Evolutionary conservation across 768 basidiomycete genomes (phyloP).

Genomic region (Macrolepiota dolichaula): DNA sequence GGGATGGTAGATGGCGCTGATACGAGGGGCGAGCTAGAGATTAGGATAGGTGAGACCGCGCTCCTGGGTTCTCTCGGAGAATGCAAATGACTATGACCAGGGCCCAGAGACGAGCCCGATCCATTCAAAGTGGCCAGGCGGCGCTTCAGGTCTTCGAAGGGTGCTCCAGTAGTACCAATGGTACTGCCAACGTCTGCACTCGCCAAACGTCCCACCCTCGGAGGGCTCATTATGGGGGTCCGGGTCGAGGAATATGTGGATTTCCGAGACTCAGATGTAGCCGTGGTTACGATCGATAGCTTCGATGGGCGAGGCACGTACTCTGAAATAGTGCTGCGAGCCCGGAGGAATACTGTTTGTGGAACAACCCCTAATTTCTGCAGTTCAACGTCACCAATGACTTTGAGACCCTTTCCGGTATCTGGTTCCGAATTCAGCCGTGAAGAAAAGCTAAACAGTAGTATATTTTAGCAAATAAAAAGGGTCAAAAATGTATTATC

Average conservation of each 20-base stretch:
- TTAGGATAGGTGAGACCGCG: slow-evolving; percentile 7
- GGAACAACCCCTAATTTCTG: slow-evolving; percentile 88
- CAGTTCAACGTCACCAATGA: slow-evolving; percentile 68
- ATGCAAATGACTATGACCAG: slow-evolving; percentile 23
- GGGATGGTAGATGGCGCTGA: slow-evolving; percentile 34
- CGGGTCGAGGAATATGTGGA: slow-evolving; percentile 19
- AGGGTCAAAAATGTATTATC: slow-evolving; percentile 1
- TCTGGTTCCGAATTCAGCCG: slow-evolving; percentile 63
- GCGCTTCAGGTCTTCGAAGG: slow-evolving; percentile 77
- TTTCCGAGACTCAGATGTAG: slow-evolving; percentile 7
- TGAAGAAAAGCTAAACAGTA: slow-evolving; percentile 54
- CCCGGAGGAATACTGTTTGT: slow-evolving; percentile 84
- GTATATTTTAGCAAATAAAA: neutral
- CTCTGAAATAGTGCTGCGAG: slow-evolving; percentile 38
- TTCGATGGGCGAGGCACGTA: slow-evolving; percentile 28
- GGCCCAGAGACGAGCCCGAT: slow-evolving; percentile 61
- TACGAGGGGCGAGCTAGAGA: slow-evolving; percentile 32
- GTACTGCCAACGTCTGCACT: slow-evolving; percentile 35
- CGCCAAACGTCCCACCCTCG: slow-evolving; percentile 41
- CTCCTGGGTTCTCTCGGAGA: slow-evolving; percentile 12
- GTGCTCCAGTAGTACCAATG: slow-evolving; percentile 42
- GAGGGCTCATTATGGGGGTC: slow-evolving; percentile 48
- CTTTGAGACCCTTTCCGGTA: slow-evolving; percentile 58
- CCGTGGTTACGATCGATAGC: slow-evolving; percentile 29
- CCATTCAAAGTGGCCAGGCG: slow-evolving; percentile 73